A percentile compares a stretch with the other conserved stretches of the same genome.
These are phyloP conservation scores for Thuidium tamariscinum DNA, from an alignment of 225 moss, liverwort and hornwort species.

Conservation along the genomic window DNA sequence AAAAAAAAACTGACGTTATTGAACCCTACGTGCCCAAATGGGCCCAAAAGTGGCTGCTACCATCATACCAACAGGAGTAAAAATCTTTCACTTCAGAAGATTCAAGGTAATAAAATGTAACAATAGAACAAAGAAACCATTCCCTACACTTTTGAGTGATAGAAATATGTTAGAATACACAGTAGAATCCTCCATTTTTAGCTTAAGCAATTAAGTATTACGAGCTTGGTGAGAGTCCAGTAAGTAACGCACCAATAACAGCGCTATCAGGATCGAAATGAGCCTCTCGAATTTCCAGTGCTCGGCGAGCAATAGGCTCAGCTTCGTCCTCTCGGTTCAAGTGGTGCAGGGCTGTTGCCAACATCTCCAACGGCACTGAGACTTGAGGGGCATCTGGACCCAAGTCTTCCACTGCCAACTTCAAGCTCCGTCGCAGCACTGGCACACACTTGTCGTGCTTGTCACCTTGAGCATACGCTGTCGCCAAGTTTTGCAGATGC, in stretches of 20 bases:
- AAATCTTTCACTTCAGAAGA: neutral
- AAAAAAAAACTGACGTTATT: neutral
- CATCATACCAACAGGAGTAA: neutral
- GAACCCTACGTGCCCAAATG: neutral
- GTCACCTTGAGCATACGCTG: slow-evolving; percentile 48
- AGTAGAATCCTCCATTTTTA: neutral
- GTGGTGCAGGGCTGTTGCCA: slow-evolving; percentile 84
- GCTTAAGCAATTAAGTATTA: neutral
- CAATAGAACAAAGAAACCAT: neutral
- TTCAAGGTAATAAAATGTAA: neutral
- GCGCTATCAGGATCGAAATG: slow-evolving; percentile 59
- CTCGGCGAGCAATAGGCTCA: slow-evolving; percentile 79
- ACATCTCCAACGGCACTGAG: slow-evolving; percentile 63
- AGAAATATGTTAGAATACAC: neutral
- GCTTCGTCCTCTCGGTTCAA: slow-evolving; percentile 63
- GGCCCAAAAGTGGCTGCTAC: neutral
- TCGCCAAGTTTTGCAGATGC: slow-evolving; percentile 81
- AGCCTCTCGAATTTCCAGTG: slow-evolving; percentile 64
- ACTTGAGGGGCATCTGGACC: slow-evolving; percentile 72
- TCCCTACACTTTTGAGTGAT: neutral
- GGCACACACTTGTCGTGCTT: slow-evolving; percentile 69
- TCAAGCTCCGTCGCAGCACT: slow-evolving; percentile 60
- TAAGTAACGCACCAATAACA: slow-evolving; percentile 38
- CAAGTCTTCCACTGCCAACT: slow-evolving; percentile 50
- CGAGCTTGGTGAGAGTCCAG: neutral